Conservation (phyloP, 139 green algal genomes). For the Chlamydomonas urium region DNA sequence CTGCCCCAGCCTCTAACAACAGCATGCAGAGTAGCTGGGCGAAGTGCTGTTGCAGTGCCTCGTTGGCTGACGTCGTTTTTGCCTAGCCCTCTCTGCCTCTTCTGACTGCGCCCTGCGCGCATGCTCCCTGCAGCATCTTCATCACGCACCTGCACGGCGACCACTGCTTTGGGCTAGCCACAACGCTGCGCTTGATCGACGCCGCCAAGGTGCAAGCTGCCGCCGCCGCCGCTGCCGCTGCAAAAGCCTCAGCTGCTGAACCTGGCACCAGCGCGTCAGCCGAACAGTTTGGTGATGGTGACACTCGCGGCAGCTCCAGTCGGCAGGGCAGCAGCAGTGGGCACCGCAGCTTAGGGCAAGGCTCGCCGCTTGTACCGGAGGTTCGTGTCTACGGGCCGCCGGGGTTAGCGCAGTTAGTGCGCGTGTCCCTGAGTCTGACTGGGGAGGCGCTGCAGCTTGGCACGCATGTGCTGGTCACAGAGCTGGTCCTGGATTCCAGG, state of each 20-base stretch:
- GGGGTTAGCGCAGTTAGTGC: constrained; percentile 1
- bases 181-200: constrained; percentile 37
- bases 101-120: background rate
- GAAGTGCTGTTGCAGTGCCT: background rate
- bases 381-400: no score
- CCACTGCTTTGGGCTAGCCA: constrained; percentile 89
- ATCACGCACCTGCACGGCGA: constrained; percentile 96
- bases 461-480: constrained; percentile 37
- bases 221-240: constrained; percentile 11
- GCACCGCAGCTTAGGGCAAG: no score
- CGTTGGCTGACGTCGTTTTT: background rate
- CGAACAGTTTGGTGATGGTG: no score
- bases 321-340: no score
- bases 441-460: constrained; percentile 21
- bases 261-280: no score
- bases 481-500: constrained; percentile 22
- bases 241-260: background rate
- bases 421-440: constrained; percentile 15
- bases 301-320: no score
- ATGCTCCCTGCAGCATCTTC: constrained; percentile 53
- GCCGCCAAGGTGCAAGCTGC: constrained; percentile 9
- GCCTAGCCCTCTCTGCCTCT: background rate
- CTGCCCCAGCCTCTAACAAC: background rate
- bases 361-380: no score
- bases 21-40: background rate